Percentiles rank a stretch among this genome's conserved stretches.
These are phyloP conservation scores for Skeletonema marinoi DNA, from an alignment of 108 stramenopile species.

Conservation along the genomic window DNA sequence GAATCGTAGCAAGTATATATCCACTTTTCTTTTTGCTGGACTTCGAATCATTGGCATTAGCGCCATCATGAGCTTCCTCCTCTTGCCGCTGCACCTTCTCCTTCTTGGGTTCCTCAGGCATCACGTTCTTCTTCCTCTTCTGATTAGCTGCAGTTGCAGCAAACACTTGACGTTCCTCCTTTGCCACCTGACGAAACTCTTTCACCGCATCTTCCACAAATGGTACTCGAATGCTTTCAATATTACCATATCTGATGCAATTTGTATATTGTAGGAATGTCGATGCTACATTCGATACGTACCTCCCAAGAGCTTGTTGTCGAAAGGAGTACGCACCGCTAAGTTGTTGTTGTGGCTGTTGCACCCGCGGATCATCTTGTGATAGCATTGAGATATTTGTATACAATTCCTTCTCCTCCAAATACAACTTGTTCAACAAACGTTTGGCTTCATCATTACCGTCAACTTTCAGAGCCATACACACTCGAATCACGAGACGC, in stretches of 20 bases:
- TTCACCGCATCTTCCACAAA: constrained; percentile 45
- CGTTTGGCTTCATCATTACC: neutral
- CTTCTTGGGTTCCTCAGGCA: too few species aligned
- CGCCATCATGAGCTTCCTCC: neutral
- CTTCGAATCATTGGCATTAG: neutral
- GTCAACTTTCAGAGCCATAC: constrained; percentile 31
- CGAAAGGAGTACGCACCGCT: constrained; percentile 2
- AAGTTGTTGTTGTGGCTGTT: constrained; percentile 3
- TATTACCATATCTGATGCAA: constrained; percentile 31
- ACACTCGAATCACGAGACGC: constrained; percentile 42
- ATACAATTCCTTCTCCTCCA: constrained; percentile 31
- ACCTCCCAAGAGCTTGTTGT: constrained; percentile 27
- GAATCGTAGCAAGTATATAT: constrained; percentile 29
- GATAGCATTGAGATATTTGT: constrained; percentile 10
- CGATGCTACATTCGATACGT: constrained; percentile 28
- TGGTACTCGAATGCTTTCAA: constrained; percentile 36
- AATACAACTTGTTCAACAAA: constrained; percentile 26
- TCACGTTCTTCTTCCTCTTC: neutral
- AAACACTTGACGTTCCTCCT: constrained; percentile 20
- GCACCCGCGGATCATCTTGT: constrained; percentile 4
- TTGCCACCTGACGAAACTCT: constrained; percentile 20
- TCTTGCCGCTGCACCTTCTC: neutral
- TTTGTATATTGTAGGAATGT: constrained; percentile 14
- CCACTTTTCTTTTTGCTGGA: neutral
- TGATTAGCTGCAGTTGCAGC: neutral